A percentile compares a stretch with the other conserved stretches of the same genome.
Evolutionary conservation across 495 filamentous ascomycete genomes (phyloP).

Genomic region (Neurospora sp.): DNA sequence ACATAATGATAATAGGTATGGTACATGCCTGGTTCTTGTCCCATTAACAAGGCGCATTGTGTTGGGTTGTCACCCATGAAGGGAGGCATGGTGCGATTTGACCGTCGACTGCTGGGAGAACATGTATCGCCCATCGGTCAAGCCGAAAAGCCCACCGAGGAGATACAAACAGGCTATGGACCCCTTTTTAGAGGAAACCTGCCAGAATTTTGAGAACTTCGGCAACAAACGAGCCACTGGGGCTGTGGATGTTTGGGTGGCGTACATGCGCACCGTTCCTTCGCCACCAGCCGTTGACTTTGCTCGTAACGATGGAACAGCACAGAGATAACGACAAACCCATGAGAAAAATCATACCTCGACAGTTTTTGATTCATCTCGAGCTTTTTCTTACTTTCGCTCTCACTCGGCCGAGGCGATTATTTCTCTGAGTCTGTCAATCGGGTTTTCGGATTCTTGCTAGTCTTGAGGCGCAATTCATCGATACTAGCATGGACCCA

Average conservation of each 20-base stretch:
- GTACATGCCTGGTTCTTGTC: not conserved
- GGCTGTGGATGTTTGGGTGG: not conserved
- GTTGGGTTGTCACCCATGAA: not conserved
- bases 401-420: not conserved
- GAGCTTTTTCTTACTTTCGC: not conserved
- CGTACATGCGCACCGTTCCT: not conserved
- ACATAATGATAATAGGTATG: not conserved
- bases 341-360: not conserved
- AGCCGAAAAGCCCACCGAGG: not conserved
- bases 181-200: not conserved
- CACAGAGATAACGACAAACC: not conserved
- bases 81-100: not conserved
- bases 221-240: not conserved
- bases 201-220: not conserved
- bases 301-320: not conserved
- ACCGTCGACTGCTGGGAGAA: not conserved
- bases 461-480: not conserved
- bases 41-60: not conserved
- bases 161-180: not conserved
- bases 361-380: not conserved
- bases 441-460: not conserved
- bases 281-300: not conserved
- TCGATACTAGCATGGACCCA: not conserved
- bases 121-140: not conserved
- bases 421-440: not conserved